Conservation (phyloP, 1,284 basidiomycete genomes). For the Boletus albobrunnescens region DNA sequence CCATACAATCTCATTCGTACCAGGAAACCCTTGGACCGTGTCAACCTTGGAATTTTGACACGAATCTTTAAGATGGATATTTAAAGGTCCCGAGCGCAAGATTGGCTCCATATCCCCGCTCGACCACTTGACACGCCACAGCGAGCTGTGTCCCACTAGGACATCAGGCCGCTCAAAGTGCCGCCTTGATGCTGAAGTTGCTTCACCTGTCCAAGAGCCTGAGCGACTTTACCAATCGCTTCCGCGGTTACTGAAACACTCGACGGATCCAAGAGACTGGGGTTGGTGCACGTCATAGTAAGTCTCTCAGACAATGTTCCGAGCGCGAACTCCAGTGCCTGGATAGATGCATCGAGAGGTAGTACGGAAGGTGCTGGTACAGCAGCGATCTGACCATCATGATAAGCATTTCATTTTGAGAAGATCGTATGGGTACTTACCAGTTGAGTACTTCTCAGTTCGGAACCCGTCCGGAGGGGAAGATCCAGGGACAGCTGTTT, state of each 20-base stretch:
- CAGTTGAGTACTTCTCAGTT: constrained; percentile 20
- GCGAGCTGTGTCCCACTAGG: constrained; percentile 10
- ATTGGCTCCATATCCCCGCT: constrained; percentile 4
- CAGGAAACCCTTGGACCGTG: constrained; percentile 2
- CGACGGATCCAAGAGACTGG: constrained; percentile 42
- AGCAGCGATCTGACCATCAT: constrained; percentile 13
- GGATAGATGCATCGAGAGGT: constrained; percentile 35
- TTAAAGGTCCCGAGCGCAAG: constrained; percentile 1
- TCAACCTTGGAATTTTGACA: neutral
- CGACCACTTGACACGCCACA: constrained; percentile 8
- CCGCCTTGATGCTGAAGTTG: constrained; percentile 44
- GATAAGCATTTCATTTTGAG: constrained; percentile 1
- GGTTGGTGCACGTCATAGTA: constrained; percentile 38
- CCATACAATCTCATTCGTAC: neutral
- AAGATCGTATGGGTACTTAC: constrained; percentile 1
- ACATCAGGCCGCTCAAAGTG: constrained; percentile 10
- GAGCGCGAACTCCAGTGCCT: constrained; percentile 54
- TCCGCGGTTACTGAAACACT: constrained; percentile 63
- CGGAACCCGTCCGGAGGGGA: constrained; percentile 10
- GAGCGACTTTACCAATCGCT: constrained; percentile 61
- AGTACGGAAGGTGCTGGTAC: constrained; percentile 14
- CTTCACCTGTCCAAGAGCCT: constrained; percentile 58
- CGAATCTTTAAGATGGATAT: neutral
- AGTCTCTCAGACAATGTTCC: constrained; percentile 52
- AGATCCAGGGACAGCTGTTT: constrained; percentile 23